These are phyloP conservation scores for Pichia occidentalis DNA, from an alignment of 805 yeast species.

Conservation along the genomic window DNA sequence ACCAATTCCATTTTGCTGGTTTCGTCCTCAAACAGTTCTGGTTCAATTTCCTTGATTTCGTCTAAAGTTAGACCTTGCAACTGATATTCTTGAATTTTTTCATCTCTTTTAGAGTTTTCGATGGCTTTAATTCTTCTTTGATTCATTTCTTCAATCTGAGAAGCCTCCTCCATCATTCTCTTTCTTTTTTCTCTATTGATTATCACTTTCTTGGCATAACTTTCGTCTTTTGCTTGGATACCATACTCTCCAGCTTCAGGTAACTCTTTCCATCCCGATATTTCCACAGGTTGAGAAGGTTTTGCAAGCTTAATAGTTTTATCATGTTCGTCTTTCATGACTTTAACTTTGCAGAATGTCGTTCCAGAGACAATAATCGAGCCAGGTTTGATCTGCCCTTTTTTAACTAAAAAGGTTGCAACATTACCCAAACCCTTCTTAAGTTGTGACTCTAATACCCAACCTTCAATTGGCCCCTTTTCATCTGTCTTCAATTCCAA, in stretches of 20 bases:
- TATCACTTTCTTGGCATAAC: conserved; percentile 67
- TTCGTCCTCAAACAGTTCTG: conserved; percentile 28
- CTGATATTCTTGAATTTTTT: conserved; percentile 49
- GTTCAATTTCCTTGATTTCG: conserved; percentile 34
- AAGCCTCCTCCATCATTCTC: conserved; percentile 47
- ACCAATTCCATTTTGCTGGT: conserved; percentile 31
- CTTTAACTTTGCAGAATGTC: conserved; percentile 77
- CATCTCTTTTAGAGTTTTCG: conserved; percentile 46
- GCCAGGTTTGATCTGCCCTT: conserved; percentile 72
- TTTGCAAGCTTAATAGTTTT: conserved; percentile 56
- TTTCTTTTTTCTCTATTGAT: conserved; percentile 53
- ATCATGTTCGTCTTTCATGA: conserved; percentile 70
- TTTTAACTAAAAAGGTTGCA: conserved; percentile 76
- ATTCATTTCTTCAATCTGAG: conserved; percentile 66
- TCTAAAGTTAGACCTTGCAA: conserved; percentile 53
- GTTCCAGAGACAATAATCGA: conserved; percentile 76
- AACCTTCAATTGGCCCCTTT: conserved; percentile 64
- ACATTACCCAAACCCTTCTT: conserved; percentile 77
- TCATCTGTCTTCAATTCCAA: conserved; percentile 65
- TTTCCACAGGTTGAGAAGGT: conserved; percentile 86
- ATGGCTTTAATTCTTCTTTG: conserved; percentile 52
- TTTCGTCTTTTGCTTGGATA: conserved; percentile 68
- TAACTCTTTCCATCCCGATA: conserved; percentile 89
- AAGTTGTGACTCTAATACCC: conserved; percentile 80
- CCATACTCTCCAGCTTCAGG: conserved; percentile 89